Base-by-base conservation (phyloP, 257 asterid genomes). In the Thymus mandschuricus region DNA sequence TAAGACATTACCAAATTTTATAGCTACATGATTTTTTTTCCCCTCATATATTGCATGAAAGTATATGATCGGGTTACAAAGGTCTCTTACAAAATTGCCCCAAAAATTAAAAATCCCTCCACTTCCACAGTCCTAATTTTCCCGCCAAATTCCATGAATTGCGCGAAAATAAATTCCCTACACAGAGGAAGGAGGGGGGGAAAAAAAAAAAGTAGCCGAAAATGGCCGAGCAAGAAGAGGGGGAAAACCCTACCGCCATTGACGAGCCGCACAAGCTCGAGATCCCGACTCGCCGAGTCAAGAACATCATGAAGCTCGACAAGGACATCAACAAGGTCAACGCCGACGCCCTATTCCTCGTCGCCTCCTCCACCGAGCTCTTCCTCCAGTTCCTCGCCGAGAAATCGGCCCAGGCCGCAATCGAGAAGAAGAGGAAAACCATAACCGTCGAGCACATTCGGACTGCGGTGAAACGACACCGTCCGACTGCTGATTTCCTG, bases 401-500 rank as follows among this genome's bases (percentile, higher is more conserved):
- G 73, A 85, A 77, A 75, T 91, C 95, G 44, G 98, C 89, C 0
- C 68, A 60, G n/a, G 95, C 88, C 64, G 85, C 89, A 1, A 2
- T 85, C 40, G 98, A 88, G 70, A 88, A 86, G 92, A 91, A 94
- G 93, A 86, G 87, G 28, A 83, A 80, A 65, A 88, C 87, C 0
- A 66, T 91, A 9, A 84, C 81, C 50, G 55, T 83, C 50, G 93
- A 91, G 7, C 91, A 88, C 72, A 11, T 94, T 72, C 80, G 86
- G 15, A 70, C 73, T 50, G 96, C 97, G 7, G 87, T 83, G 10
- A 94, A 89, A 69, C 86, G 92, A 69, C 97, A 94, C 62, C 92
- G 83, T 74, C 93, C 97, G 35, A 87, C 88, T 0, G 86, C 85
- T 34, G 97, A 91, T 85, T 94, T 94, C 68, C 90, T 91, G 78